Evolutionary conservation across 2,329 filamentous ascomycete species (phyloP), one percentile per base, ranked within the genome.

Genomic region (Calonectria crousiana): DNA sequence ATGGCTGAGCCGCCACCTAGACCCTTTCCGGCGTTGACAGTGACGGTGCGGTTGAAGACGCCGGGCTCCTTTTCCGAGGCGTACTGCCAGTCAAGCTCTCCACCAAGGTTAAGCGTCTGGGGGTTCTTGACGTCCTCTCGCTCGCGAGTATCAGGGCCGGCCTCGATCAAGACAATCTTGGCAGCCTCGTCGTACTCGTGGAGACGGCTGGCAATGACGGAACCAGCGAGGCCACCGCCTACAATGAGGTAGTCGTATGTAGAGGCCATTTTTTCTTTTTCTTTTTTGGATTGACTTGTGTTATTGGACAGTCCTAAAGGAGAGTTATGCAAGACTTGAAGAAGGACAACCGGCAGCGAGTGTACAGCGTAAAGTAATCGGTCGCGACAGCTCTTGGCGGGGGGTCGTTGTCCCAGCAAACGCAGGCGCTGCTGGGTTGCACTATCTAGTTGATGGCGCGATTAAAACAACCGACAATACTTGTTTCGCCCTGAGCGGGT

Each of bases 81-180:
- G 60, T 85, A 86, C 20, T 76, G 73, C 82, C 84, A 86, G 72
- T 85, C 84, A 16, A 84, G 66, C 10, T 84, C 79, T 8, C 81
- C 78, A 36, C 81, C 79, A 0, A 83, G 70, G n/a, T 84, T 81
- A 16, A 81, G 58, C 0, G 60, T 20, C 36, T 81, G 77, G 23
- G 80, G 80, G 4, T 78, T 52, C 1, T 52, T 73, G 0, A 78
- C 75, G 8, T 80, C 79, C 1, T 69, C 16, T 2, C 77, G 78
- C 2, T 36, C 36, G 0, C 79, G 76, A 0, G 79, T 81, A 32
- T 81, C 79, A 71, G 79, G 65, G 1, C 85, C 86, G 18, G 84
- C 85, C 78, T 87, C 85, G 26, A 87, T 78, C 14, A 87, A 77
- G 49, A 86, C 73, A 6, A 87, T 84, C 2, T 81, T 84, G 36